phyloP scores from a whole-genome alignment of 2,329 filamentous ascomycete species.

The Ophiostoma tasmaniense region DNA sequence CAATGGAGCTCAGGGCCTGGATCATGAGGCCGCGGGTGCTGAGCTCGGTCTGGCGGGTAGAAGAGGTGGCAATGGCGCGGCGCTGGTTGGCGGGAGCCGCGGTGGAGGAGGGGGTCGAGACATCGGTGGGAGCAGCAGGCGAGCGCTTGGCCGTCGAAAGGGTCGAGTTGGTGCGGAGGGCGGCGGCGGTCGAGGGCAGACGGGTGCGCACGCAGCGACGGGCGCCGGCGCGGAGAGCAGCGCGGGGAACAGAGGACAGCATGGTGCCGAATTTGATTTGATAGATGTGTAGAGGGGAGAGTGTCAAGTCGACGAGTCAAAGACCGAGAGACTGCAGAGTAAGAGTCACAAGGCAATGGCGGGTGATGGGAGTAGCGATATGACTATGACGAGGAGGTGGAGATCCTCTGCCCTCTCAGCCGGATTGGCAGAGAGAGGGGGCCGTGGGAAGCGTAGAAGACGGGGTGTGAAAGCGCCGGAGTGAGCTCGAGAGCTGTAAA shows the following conservation, averaged over 20 bases:
- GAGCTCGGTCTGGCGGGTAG: conserved; percentile 37
- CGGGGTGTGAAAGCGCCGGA: neutral
- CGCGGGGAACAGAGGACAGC: conserved; percentile 35
- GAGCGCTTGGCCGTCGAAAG: conserved; percentile 13
- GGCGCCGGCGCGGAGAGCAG: conserved; percentile 36
- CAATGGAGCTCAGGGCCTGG: conserved; percentile 88
- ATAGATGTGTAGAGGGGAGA: neutral
- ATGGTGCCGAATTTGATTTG: conserved; percentile 24
- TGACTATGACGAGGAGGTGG: neutral
- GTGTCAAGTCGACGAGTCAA: neutral
- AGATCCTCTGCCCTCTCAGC: conserved; percentile 16
- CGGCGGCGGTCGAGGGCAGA: conserved; percentile 23
- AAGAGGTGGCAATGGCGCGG: conserved; percentile 29
- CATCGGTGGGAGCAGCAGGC: neutral
- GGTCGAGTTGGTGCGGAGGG: conserved; percentile 11
- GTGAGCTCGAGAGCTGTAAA: conserved; percentile 3
- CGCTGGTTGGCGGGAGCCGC: conserved; percentile 18
- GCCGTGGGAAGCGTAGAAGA: conserved; percentile 7
- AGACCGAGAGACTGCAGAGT: neutral
- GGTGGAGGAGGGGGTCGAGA: neutral
- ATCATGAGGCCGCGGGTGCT: conserved; percentile 74
- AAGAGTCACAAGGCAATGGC: conserved; percentile 6
- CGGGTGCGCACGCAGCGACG: conserved; percentile 32
- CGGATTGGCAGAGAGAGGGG: conserved; percentile 9
- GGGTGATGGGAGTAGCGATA: neutral